Conservation (phyloP, 1,139 yeast species). For the Pichia sp. region DNA sequence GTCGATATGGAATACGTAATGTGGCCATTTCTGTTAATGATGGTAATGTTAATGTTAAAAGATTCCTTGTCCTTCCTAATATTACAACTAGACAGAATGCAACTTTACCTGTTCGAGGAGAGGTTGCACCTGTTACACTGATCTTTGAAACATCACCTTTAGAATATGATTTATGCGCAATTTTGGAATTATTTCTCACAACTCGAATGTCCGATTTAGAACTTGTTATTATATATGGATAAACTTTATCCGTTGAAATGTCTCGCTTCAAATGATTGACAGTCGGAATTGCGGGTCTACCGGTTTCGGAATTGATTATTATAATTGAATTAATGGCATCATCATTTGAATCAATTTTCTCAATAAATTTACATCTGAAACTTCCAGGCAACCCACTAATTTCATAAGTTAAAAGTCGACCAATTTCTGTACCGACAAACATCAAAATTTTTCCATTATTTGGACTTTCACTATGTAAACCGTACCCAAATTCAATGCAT, state of each 20-base stretch:
- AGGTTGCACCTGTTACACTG: slow-evolving; percentile 41
- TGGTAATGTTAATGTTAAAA: slow-evolving; percentile 44
- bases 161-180: slow-evolving; percentile 48
- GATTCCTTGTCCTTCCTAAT: slow-evolving; percentile 30
- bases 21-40: slow-evolving; percentile 43
- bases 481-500: slow-evolving; percentile 63
- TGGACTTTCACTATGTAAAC: slow-evolving; percentile 43
- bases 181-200: slow-evolving; percentile 50
- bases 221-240: slow-evolving; percentile 51
- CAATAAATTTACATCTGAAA: slow-evolving; percentile 53
- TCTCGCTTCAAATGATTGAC: slow-evolving; percentile 43
- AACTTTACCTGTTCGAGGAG: slow-evolving; percentile 22
- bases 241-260: slow-evolving; percentile 28
- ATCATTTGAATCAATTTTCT: slow-evolving; percentile 40
- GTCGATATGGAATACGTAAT: slow-evolving; percentile 33
- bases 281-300: slow-evolving; percentile 59
- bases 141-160: slow-evolving; percentile 47
- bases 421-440: slow-evolving; percentile 72
- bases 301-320: slow-evolving; percentile 52
- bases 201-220: slow-evolving; percentile 61
- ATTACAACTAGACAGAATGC: slow-evolving; percentile 25
- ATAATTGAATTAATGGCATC: slow-evolving; percentile 48
- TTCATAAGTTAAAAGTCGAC: slow-evolving; percentile 63
- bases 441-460: slow-evolving; percentile 65
- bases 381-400: slow-evolving; percentile 67